Percentiles rank a stretch among this genome's conserved stretches.
phyloP scores from a whole-genome alignment of 129 eudicot species.

The Arctium lappa region DNA sequence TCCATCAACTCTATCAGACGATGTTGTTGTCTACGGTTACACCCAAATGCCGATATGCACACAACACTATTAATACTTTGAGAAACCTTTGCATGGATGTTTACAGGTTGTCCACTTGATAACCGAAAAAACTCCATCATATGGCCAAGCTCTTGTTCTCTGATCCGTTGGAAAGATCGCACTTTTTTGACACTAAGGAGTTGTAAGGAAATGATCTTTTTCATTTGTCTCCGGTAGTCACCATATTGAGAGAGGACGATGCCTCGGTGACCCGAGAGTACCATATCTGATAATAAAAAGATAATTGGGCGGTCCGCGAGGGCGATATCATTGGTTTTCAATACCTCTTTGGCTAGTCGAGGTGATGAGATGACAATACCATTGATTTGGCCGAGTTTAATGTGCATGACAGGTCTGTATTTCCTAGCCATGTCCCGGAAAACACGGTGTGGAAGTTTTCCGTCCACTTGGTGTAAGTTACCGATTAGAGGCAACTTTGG shows the following conservation, averaged over 20 bases:
- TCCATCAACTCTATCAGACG: not conserved
- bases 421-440: conserved; percentile 5
- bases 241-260: not conserved
- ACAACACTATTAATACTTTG: not conserved
- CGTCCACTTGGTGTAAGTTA: not conserved
- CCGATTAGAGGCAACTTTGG: not conserved
- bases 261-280: not conserved
- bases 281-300: not conserved
- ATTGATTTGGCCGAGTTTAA: conserved; percentile 10
- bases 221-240: conserved; percentile 13
- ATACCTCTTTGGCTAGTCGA: not conserved
- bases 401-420: conserved; percentile 17
- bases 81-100: not conserved
- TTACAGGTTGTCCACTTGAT: not conserved
- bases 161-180: not conserved
- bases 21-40: conserved; percentile 10
- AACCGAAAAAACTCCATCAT: not conserved
- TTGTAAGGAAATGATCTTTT: not conserved
- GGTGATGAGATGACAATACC: not conserved
- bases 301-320: not conserved
- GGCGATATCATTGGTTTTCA: conserved; percentile 9
- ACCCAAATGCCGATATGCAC: not conserved
- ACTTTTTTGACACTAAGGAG: conserved; percentile 12
- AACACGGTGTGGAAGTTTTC: not conserved
- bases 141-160: not conserved